Evolutionary conservation across 805 yeast genomes (phyloP), one percentile per base, ranked within the genome.

Genomic region (Priceomyces castillae): DNA sequence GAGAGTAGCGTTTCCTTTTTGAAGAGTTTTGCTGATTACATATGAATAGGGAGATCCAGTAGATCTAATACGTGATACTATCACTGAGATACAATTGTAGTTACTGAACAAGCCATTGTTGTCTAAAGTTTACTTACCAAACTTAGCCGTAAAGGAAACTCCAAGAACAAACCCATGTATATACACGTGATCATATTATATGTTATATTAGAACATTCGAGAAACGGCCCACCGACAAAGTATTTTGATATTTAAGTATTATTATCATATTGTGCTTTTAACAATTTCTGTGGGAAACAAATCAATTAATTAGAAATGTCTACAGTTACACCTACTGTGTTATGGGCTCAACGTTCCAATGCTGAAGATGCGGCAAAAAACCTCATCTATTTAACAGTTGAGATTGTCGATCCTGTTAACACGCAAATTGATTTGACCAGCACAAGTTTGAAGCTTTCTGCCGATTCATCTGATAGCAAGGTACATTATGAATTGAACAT

Each of bases 321-420:
- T 6, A 49, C 54, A 39, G 46, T 49, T 35, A 52, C 62, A 37
- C 80, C 83, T 38, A 69, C 67, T 72, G 92, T 88, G 33, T 73
- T 82, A 61, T 92, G 99, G 99, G 98, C 99, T 10, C 99, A 92
- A 74, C 87, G 99, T 68, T 89, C 97, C 43, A 81, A 75, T 59
- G 84, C 74, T n/a, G 65, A 74, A 3, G 95, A 83, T 30, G 77
- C 78, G 9, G 72, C 78, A 23, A 90, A 87, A 67, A 92, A 92
- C 65, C 59, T 89, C 30, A 54, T 94, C 16, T 85, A 76, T 62
- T 65, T 92, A 44, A 90, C 96, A 0, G 77, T 92, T 42, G 75
- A 78, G 47, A 80, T 87, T 22, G 75, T 82, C 18, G 96, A 90
- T 61, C 80, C 90, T 20, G 74, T 67, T 39, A 68, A 79, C 43